A percentile compares a stretch with the other conserved stretches of the same genome.
These are phyloP conservation scores for Mycena belliarum DNA, from an alignment of 768 basidiomycete species.

Conservation along the genomic window DNA sequence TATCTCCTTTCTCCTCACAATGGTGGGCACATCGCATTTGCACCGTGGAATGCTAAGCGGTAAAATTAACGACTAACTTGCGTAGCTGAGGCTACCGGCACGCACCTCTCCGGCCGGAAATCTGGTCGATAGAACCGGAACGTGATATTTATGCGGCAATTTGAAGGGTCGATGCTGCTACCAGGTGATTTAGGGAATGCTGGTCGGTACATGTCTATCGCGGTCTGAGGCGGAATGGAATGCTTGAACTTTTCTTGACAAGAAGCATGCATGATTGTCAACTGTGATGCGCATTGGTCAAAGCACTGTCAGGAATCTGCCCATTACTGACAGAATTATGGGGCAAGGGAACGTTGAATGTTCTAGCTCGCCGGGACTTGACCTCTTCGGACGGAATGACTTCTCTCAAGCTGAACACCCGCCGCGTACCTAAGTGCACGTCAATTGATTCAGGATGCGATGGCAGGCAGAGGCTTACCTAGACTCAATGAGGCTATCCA, in stretches of 20 bases:
- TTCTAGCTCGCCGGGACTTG: slow-evolving; percentile 58
- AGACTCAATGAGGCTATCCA: slow-evolving; percentile 69
- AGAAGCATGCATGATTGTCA: slow-evolving; percentile 86
- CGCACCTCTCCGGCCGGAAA: slow-evolving; percentile 50
- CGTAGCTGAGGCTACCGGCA: background rate
- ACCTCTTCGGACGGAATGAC: slow-evolving; percentile 67
- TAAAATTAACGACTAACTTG: background rate
- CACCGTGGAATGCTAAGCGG: slow-evolving; percentile 60
- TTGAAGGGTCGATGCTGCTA: slow-evolving; percentile 47
- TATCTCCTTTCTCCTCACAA: slow-evolving; percentile 27
- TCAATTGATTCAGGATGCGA: background rate
- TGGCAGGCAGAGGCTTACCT: slow-evolving; percentile 42
- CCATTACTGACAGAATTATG: slow-evolving; percentile 72
- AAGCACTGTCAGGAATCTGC: background rate
- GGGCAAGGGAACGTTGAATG: slow-evolving; percentile 72
- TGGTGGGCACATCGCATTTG: slow-evolving; percentile 69
- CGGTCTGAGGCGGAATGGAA: slow-evolving; percentile 67
- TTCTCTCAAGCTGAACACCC: slow-evolving; percentile 75
- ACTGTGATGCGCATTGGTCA: slow-evolving; percentile 36
- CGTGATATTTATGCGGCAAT: slow-evolving; percentile 80
- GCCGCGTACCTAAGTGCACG: slow-evolving; percentile 53
- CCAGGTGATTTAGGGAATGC: slow-evolving; percentile 39
- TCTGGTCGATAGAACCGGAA: slow-evolving; percentile 88
- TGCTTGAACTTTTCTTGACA: slow-evolving; percentile 86
- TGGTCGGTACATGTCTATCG: slow-evolving; percentile 74